Base-by-base conservation (phyloP, 208 protist species). In the Trypanosoma cruzi region DNA sequence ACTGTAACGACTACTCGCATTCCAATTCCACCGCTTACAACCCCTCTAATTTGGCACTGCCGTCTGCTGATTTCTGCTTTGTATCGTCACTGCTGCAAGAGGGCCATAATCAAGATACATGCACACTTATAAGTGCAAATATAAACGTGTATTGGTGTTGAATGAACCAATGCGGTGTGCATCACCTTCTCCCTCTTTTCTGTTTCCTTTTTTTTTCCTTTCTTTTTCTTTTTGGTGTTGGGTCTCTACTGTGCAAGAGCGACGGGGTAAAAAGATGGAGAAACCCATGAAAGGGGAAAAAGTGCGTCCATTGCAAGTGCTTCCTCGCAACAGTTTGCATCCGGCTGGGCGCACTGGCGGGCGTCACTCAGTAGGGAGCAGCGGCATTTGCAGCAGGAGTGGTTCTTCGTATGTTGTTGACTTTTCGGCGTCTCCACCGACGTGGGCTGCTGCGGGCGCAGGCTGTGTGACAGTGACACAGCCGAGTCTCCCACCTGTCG, bases 131-230 rank as follows among this genome's bases (percentile, higher is more conserved):
- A 3, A 4, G 40, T 14, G 4, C 3, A 14, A 44, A 44, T 44
- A 14, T 44, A 7, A 44, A 44, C 11, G 10, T 40, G 11, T 16
- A 44, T 14, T 20, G 11, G 18, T 14, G 18, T 44, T 16, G 40
- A 44, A 44, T 44, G 18, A 13, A 7, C 40, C 1, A 44, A 14
- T 14, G 8, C 8, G 40, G 40, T 16, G 11, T 7, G 18, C 1
- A 1, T 44, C 40, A n/a, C n/a, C n/a, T n/a, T n/a, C n/a, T n/a
- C n/a, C n/a, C n/a, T n/a, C n/a, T 4, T 44, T 14, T 24, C 18
- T 24, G 32, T 50, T 61, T 34, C 29, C 14, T n/a, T 57, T 59
- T 46, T 69, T 57, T 22, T 59, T 13, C 59, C 1, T 28, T 57
- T 57, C 6, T 22, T 26, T 52, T 26, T 52, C 24, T 52, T 2